phyloP scores from a whole-genome alignment of 108 stramenopile species.

The Nitzschia sp. region DNA sequence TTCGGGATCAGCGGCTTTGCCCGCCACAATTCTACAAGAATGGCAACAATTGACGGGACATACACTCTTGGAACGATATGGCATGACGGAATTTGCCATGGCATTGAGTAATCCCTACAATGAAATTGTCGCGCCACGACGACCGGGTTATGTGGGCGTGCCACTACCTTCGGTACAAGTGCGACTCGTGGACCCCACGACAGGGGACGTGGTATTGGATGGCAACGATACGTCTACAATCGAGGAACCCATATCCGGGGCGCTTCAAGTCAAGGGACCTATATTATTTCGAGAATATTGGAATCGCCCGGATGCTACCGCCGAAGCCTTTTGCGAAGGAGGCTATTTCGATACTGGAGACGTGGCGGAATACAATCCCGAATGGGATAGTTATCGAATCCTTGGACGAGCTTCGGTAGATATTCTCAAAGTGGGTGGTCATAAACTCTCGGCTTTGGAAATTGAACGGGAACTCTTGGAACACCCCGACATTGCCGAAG shows the following conservation, averaged over 20 bases:
- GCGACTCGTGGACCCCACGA: slow-evolving; percentile 41
- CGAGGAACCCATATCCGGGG: slow-evolving; percentile 19
- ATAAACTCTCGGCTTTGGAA: slow-evolving; percentile 55
- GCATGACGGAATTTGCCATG: slow-evolving; percentile 68
- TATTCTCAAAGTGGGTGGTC: slow-evolving; percentile 50
- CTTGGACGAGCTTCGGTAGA: slow-evolving; percentile 53
- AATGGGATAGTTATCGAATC: slow-evolving; percentile 42
- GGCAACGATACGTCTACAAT: not conserved
- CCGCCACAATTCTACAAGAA: slow-evolving; percentile 31
- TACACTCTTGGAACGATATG: slow-evolving; percentile 57
- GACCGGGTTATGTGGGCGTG: slow-evolving; percentile 48
- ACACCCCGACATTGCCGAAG: slow-evolving; percentile 37
- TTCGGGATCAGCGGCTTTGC: slow-evolving; percentile 52
- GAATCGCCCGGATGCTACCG: slow-evolving; percentile 48
- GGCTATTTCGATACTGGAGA: slow-evolving; percentile 57
- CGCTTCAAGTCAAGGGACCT: slow-evolving; percentile 46
- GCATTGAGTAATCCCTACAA: slow-evolving; percentile 51
- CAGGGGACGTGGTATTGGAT: slow-evolving; percentile 5
- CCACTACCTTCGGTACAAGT: slow-evolving; percentile 54
- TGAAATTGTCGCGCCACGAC: slow-evolving; percentile 23
- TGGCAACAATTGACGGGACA: slow-evolving; percentile 53
- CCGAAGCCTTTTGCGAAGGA: slow-evolving; percentile 42
- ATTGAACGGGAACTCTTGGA: slow-evolving; percentile 50
- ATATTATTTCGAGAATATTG: slow-evolving; percentile 46
- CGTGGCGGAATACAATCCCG: slow-evolving; percentile 37